phyloP scores from a whole-genome alignment of 1,284 basidiomycete species.

The Omphalotus olearius region DNA sequence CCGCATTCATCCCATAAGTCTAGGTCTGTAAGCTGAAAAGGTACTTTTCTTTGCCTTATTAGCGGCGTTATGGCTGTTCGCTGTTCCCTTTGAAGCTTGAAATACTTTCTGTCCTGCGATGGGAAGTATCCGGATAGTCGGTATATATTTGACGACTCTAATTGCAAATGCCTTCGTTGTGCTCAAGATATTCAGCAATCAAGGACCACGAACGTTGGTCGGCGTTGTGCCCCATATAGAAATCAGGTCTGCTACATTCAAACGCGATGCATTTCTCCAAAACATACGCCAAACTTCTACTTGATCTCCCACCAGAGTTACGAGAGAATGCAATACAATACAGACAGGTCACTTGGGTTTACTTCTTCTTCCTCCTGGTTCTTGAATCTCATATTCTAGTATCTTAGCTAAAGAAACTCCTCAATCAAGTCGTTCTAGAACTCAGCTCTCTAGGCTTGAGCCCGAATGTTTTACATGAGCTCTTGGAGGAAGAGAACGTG shows the following conservation, averaged over 20 bases:
- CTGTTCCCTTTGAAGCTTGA: too few species aligned
- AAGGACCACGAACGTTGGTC: conserved; percentile 1
- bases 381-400: neutral
- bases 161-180: conserved; percentile 77
- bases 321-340: conserved; percentile 84
- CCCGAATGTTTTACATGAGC: conserved; percentile 47
- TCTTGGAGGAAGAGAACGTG: conserved; percentile 23
- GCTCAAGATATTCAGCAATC: conserved; percentile 49
- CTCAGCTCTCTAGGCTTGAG: conserved; percentile 76
- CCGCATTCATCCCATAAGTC: too few species aligned
- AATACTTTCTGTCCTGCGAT: too few species aligned
- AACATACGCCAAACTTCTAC: conserved; percentile 66
- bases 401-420: conserved; percentile 83
- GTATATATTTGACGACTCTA: too few species aligned
- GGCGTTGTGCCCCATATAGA: conserved; percentile 2
- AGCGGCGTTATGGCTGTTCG: too few species aligned
- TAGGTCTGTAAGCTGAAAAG: too few species aligned
- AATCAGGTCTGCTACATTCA: neutral
- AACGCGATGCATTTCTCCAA: conserved; percentile 80
- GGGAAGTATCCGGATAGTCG: too few species aligned
- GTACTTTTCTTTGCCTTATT: too few species aligned
- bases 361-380: neutral
- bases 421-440: conserved; percentile 83
- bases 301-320: conserved; percentile 71
- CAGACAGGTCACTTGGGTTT: conserved; percentile 51